A percentile compares a stretch with the other conserved stretches of the same genome.
These are phyloP conservation scores for Brassica hybrid DNA, from an alignment of 441 rosid species.

Conservation along the genomic window DNA sequence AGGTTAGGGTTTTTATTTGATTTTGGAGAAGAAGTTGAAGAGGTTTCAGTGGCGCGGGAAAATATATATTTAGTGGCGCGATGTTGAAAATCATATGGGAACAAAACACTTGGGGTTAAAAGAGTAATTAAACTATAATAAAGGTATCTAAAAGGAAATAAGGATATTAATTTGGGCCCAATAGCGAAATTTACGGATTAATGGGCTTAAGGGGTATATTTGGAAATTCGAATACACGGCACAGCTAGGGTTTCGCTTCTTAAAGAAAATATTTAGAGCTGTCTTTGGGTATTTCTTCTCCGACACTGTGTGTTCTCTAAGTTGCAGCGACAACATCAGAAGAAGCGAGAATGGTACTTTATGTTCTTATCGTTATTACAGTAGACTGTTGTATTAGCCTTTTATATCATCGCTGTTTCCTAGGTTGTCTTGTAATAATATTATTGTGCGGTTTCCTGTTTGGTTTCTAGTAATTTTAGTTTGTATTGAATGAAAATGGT, in stretches of 20 bases:
- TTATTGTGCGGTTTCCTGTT: too few species aligned
- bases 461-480: not conserved
- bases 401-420: not conserved
- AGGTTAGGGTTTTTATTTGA: constrained; percentile 16
- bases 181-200: not conserved
- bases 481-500: not conserved
- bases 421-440: too few species aligned
- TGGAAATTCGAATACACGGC: not conserved
- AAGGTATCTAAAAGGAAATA: not conserved
- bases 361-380: not conserved
- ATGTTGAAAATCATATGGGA: not conserved
- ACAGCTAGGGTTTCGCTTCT: constrained; percentile 36
- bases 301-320: not conserved
- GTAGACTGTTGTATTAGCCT: not conserved
- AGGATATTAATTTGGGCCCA: constrained; percentile 10
- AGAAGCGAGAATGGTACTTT: constrained; percentile 35
- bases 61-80: not conserved
- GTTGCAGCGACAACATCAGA: constrained; percentile 21
- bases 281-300: not conserved
- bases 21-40: not conserved
- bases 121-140: not conserved
- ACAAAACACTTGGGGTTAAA: not conserved
- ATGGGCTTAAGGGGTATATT: constrained; percentile 34
- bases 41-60: constrained; percentile 4
- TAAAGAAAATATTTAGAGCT: constrained; percentile 16